Evolutionary conservation across 352 stramenopile species (phyloP).

Genomic region (Pythium guiyangense): DNA sequence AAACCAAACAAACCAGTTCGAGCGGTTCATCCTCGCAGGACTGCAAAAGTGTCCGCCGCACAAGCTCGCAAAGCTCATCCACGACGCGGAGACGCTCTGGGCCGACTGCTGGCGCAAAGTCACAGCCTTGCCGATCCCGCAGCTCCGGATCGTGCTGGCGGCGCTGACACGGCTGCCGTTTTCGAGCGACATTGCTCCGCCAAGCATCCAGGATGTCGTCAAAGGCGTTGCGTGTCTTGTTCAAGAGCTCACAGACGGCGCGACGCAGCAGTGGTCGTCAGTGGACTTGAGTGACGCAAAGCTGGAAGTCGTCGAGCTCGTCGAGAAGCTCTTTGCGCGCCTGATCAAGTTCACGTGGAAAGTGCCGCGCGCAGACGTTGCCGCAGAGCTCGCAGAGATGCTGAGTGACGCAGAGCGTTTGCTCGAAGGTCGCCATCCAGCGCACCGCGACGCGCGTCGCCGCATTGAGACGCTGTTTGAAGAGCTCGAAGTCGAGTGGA

Average conservation of each 20-base stretch:
- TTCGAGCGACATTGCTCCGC: slow-evolving; percentile 26
- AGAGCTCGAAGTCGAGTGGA: slow-evolving; percentile 72
- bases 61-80: slow-evolving; percentile 29
- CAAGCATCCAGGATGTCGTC: slow-evolving; percentile 26
- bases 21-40: slow-evolving; percentile 39
- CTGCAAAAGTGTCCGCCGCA: slow-evolving; percentile 38
- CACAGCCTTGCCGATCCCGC: slow-evolving; percentile 26
- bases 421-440: slow-evolving; percentile 33
- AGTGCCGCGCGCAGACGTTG: slow-evolving; percentile 47
- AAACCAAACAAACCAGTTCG: slow-evolving; percentile 6
- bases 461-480: slow-evolving; percentile 44
- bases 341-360: slow-evolving; percentile 77
- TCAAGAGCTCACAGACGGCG: slow-evolving; percentile 19
- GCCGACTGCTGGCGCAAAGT: slow-evolving; percentile 39
- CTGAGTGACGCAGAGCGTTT: slow-evolving; percentile 38
- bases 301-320: slow-evolving; percentile 10
- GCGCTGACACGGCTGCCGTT: slow-evolving; percentile 45
- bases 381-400: slow-evolving; percentile 50
- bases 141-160: slow-evolving; percentile 34
- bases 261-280: background rate
- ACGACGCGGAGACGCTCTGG: slow-evolving; percentile 33
- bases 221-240: slow-evolving; percentile 42
- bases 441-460: slow-evolving; percentile 44
- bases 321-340: slow-evolving; percentile 19
- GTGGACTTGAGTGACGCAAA: slow-evolving; percentile 6